These are phyloP conservation scores for Trypanosoma cruzi DNA, from an alignment of 208 protist species.

Conservation along the genomic window DNA sequence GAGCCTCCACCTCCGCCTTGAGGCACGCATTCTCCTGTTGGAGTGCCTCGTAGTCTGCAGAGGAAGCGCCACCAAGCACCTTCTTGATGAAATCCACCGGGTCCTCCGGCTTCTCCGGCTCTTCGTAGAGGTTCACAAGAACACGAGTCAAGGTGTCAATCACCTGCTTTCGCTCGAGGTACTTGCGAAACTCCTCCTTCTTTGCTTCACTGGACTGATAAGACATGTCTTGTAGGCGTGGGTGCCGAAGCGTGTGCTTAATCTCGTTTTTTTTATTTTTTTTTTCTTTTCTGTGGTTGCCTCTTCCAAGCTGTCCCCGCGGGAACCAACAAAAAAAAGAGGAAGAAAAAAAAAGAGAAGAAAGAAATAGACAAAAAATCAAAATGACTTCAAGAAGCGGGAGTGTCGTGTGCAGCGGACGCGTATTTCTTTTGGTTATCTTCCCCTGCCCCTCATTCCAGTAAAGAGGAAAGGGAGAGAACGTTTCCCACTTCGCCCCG, in stretches of 20 bases:
- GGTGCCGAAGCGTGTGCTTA: no score
- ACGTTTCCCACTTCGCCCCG: no score
- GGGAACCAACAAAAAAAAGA: neutral
- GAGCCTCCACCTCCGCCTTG: conserved; percentile 76
- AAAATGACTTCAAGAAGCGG: no score
- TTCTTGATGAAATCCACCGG: conserved; percentile 94
- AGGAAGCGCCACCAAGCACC: conserved; percentile 89
- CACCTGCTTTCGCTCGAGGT: conserved; percentile 92
- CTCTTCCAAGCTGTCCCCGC: conserved; percentile 1
- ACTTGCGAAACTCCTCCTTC: conserved; percentile 96
- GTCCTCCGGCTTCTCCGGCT: conserved; percentile 92
- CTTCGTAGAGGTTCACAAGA: conserved; percentile 94
- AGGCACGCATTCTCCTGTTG: conserved; percentile 86
- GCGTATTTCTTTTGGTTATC: neutral
- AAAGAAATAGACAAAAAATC: no score
- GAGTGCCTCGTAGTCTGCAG: conserved; percentile 85
- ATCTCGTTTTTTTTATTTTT: neutral
- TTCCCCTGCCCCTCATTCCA: neutral
- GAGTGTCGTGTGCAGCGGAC: no score
- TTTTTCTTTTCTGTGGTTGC: conserved; percentile 5
- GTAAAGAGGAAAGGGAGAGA: no score
- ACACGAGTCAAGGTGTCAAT: conserved; percentile 94
- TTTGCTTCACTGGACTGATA: conserved; percentile 93
- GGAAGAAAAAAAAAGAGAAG: neutral
- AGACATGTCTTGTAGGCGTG: conserved; percentile 50